Evolutionary conservation across 176 grass and related monocot species (phyloP), one percentile per base, ranked within the genome.

Genomic region (Themeda triandra): DNA sequence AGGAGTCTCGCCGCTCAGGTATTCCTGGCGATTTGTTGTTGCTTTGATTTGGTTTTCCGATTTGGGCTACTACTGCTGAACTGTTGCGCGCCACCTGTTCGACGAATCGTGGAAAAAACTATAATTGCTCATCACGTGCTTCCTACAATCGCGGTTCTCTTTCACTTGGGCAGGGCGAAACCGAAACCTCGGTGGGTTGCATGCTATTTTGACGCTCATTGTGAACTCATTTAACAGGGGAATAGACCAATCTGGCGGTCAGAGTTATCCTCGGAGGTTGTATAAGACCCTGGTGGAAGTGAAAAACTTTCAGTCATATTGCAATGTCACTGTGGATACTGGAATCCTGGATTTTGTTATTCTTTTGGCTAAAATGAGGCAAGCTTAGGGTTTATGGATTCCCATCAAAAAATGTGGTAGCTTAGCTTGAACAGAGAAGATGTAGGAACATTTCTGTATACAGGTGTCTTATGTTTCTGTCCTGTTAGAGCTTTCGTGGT

Each of bases 1-100:
- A 41, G 39, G 39, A 41, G 39, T 93, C 88, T 45, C 82, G 73
- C 77, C 85, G 82, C 40, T 31, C 91, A 37, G 91, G 91, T 81
- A 70, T 7, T 13, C 65, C 31, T 25, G 19, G n/a, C 8, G 24
- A 7, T 48, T 35, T 10, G 14, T 56, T 37, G 28, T 33, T 89
- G 42, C 29, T 86, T 62, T 39, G 73, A 7, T 63, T n/a, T 59
- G 36, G 62, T 15, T 12, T 8, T 5, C 6, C 44, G 1, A 29
- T 15, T 82, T 32, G 6, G 8, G 10, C 1, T n/a, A 39, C 59
- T 56, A 35, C 36, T 18, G 41, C 28, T 21, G 25, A 44, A 27
- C 76, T 44, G 45, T 17, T 48, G 73, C 75, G 2, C 74, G 17
- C 41, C 10, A 54, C 44, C 32, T 88, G 56, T 74, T 84, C 68